Conservation (phyloP, 2,329 filamentous ascomycete genomes). For the Monosporascus sp. region DNA sequence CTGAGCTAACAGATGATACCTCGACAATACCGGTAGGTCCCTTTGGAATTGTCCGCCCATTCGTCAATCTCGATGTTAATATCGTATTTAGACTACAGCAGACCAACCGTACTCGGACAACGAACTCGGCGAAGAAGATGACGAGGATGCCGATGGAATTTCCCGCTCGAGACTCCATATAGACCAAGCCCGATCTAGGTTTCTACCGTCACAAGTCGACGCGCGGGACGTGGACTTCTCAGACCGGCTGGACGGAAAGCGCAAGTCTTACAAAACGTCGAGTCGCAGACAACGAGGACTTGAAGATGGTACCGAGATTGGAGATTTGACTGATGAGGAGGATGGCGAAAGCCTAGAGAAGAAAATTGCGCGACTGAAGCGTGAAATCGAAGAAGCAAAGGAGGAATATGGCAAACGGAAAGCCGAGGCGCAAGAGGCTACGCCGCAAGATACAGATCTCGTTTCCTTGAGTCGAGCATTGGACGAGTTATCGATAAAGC, state of each 20-base stretch:
- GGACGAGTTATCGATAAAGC: slow-evolving; percentile 52
- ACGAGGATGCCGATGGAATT: slow-evolving; percentile 61
- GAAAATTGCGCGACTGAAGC: slow-evolving; percentile 74
- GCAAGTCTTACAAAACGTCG: slow-evolving; percentile 76
- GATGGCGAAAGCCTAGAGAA: slow-evolving; percentile 70
- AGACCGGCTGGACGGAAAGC: slow-evolving; percentile 76
- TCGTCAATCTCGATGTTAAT: slow-evolving; percentile 8
- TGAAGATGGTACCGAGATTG: slow-evolving; percentile 61
- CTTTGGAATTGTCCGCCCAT: not conserved
- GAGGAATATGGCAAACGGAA: slow-evolving; percentile 53
- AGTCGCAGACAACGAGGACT: slow-evolving; percentile 60
- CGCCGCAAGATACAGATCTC: slow-evolving; percentile 49
- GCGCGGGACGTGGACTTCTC: slow-evolving; percentile 81
- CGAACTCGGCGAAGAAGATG: slow-evolving; percentile 56
- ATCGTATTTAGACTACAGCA: slow-evolving; percentile 43
- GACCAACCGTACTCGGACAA: slow-evolving; percentile 55
- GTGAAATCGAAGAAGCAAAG: slow-evolving; percentile 53
- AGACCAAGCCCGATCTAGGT: slow-evolving; percentile 73
- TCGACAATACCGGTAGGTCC: slow-evolving; percentile 71
- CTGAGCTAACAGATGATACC: slow-evolving; percentile 83
- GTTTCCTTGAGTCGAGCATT: slow-evolving; percentile 66
- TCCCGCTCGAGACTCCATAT: slow-evolving; percentile 72
- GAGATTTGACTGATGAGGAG: slow-evolving; percentile 64
- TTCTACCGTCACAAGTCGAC: slow-evolving; percentile 70
- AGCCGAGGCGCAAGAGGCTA: slow-evolving; percentile 37